Percentiles rank a stretch among this genome's conserved stretches.
These are phyloP conservation scores for Kodamaea plutei DNA, from an alignment of 1,139 yeast genomes.

Conservation along the genomic window DNA sequence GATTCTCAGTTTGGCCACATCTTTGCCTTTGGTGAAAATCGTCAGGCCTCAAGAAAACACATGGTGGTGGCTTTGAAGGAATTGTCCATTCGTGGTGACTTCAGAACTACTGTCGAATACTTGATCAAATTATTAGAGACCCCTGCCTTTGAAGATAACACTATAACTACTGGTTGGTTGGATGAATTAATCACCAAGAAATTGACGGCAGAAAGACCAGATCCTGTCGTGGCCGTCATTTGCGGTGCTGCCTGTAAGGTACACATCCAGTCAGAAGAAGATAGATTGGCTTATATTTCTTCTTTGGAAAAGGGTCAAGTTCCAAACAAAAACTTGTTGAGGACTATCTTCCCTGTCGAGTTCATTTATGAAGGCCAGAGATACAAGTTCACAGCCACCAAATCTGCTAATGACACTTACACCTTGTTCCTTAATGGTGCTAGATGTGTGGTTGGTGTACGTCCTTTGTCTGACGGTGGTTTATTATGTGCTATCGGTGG, in stretches of 20 bases:
- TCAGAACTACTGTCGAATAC: slow-evolving; percentile 96
- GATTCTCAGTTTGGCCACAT: slow-evolving; percentile 99
- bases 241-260: slow-evolving; percentile 98
- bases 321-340: slow-evolving; percentile 72
- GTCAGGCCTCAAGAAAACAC: slow-evolving; percentile 96
- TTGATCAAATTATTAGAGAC: slow-evolving; percentile 92
- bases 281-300: slow-evolving; percentile 61
- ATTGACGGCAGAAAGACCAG: slow-evolving; percentile 96
- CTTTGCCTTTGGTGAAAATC: slow-evolving; percentile 97
- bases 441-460: slow-evolving; percentile 80
- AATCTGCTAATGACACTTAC: slow-evolving; percentile 79
- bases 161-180: slow-evolving; percentile 97
- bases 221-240: slow-evolving; percentile 80
- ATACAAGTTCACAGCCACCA: slow-evolving; percentile 92
- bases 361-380: slow-evolving; percentile 92
- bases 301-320: slow-evolving; percentile 94
- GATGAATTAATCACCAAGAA: slow-evolving; percentile 92
- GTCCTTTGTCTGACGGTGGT: slow-evolving; percentile 91
- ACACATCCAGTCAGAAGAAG: slow-evolving; percentile 71
- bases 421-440: slow-evolving; percentile 92
- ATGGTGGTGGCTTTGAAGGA: slow-evolving; percentile 98
- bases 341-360: slow-evolving; percentile 87
- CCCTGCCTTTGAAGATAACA: slow-evolving; percentile 92
- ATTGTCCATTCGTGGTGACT: slow-evolving; percentile 94
- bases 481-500: slow-evolving; percentile 84